Conservation (phyloP, 768 basidiomycete genomes). For the Naganishia randhawae region DNA sequence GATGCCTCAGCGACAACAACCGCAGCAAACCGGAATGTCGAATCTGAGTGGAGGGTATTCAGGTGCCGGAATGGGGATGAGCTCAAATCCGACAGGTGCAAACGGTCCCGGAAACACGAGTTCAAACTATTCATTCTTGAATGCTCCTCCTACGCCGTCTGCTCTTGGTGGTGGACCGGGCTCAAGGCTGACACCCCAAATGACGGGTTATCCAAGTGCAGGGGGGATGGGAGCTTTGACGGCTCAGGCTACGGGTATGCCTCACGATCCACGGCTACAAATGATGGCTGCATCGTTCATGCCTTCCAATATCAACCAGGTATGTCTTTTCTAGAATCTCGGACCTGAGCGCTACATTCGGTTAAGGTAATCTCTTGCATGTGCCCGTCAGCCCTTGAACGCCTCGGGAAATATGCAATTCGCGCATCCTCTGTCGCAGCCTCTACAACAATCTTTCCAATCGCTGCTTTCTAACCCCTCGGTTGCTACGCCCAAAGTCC, state of each 20-base stretch:
- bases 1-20: constrained; percentile 21
- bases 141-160: constrained; percentile 40
- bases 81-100: constrained; percentile 10
- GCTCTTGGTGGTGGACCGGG: constrained; percentile 11
- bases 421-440: constrained; percentile 55
- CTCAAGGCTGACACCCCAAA: constrained; percentile 54
- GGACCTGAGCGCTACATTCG: not conserved
- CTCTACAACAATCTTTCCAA: constrained; percentile 79
- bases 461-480: constrained; percentile 74
- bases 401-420: constrained; percentile 60
- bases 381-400: constrained; percentile 38
- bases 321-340: not conserved
- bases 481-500: constrained; percentile 64
- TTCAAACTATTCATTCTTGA: constrained; percentile 35
- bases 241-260: constrained; percentile 46
- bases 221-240: constrained; percentile 42
- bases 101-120: constrained; percentile 18
- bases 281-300: constrained; percentile 92
- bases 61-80: constrained; percentile 2
- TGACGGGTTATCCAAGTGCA: constrained; percentile 57
- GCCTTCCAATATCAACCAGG: constrained; percentile 56
- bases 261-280: constrained; percentile 66
- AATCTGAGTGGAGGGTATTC: constrained; percentile 24
- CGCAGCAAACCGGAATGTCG: constrained; percentile 19
- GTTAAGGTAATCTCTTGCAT: not conserved